phyloP scores from a whole-genome alignment of 441 rosid species.

The Erysimum cheiri region DNA sequence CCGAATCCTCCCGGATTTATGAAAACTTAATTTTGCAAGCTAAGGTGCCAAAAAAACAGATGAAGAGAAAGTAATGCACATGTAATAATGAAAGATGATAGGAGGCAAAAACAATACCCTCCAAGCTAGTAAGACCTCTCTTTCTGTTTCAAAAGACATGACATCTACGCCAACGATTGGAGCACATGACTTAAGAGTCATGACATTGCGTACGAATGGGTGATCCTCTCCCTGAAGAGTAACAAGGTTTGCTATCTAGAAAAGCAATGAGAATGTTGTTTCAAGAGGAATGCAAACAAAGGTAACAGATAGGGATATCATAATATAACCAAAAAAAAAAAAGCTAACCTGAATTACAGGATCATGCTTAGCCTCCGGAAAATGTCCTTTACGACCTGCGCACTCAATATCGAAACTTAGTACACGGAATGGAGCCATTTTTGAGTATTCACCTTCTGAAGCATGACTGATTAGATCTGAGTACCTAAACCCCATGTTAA shows the following conservation, averaged over 20 bases:
- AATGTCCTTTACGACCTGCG: constrained; percentile 99
- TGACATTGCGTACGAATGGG: constrained; percentile 89
- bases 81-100: constrained; percentile 13
- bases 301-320: constrained; percentile 6
- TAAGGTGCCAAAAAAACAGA: neutral
- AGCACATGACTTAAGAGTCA: constrained; percentile 94
- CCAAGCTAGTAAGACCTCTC: constrained; percentile 95
- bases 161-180: constrained; percentile 95
- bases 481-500: constrained; percentile 60
- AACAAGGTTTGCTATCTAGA: constrained; percentile 93
- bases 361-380: constrained; percentile 98
- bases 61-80: constrained; percentile 15
- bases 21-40: constrained; percentile 16
- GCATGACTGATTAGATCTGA: constrained; percentile 86
- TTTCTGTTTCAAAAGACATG: constrained; percentile 89
- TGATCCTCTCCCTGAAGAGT: constrained; percentile 93
- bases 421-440: constrained; percentile 99
- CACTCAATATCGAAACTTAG: constrained; percentile 99
- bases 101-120: constrained; percentile 63
- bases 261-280: constrained; percentile 36
- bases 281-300: constrained; percentile 24
- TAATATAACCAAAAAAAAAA: constrained; percentile 27
- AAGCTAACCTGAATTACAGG: constrained; percentile 93
- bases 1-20: constrained; percentile 1
- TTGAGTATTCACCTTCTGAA: constrained; percentile 91